Conservation (phyloP, 2,329 filamentous ascomycete genomes). For the Penicillium carneum region DNA sequence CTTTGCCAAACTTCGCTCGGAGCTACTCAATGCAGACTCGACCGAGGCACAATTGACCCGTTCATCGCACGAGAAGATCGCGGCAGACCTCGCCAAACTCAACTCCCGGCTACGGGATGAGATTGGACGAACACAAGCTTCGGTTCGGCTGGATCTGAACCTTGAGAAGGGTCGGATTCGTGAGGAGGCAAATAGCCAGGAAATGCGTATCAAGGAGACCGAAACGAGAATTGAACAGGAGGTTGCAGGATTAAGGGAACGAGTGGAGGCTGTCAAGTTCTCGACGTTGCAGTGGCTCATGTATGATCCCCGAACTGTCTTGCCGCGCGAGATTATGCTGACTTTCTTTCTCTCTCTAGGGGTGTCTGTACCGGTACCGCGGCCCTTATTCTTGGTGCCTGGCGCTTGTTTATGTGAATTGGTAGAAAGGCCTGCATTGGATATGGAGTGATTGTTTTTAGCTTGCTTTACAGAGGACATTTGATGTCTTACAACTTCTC, state of each 20-base stretch:
- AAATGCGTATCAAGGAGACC: slow-evolving; percentile 98
- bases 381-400: slow-evolving; percentile 71
- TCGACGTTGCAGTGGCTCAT: slow-evolving; percentile 98
- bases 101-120: slow-evolving; percentile 89
- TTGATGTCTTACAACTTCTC: slow-evolving; percentile 10
- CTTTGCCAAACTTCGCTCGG: slow-evolving; percentile 94
- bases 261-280: slow-evolving; percentile 97
- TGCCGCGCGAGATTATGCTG: slow-evolving; percentile 30
- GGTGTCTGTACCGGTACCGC: slow-evolving; percentile 72
- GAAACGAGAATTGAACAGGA: slow-evolving; percentile 99
- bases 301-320: slow-evolving; percentile 62
- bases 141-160: slow-evolving; percentile 89
- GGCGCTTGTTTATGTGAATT: slow-evolving; percentile 68
- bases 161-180: slow-evolving; percentile 94
- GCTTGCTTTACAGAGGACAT: slow-evolving; percentile 16
- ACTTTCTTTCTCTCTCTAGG: slow-evolving; percentile 48
- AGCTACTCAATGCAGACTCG: slow-evolving; percentile 88
- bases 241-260: slow-evolving; percentile 85
- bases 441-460: slow-evolving; percentile 29
- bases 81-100: slow-evolving; percentile 93
- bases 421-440: slow-evolving; percentile 28
- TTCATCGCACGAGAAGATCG: slow-evolving; percentile 86
- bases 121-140: slow-evolving; percentile 91
- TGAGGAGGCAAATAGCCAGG: slow-evolving; percentile 94
- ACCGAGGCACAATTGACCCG: slow-evolving; percentile 89